Evolutionary conservation across 75 land plant species (phyloP).

Genomic region (Isoetes taiwanensis): DNA sequence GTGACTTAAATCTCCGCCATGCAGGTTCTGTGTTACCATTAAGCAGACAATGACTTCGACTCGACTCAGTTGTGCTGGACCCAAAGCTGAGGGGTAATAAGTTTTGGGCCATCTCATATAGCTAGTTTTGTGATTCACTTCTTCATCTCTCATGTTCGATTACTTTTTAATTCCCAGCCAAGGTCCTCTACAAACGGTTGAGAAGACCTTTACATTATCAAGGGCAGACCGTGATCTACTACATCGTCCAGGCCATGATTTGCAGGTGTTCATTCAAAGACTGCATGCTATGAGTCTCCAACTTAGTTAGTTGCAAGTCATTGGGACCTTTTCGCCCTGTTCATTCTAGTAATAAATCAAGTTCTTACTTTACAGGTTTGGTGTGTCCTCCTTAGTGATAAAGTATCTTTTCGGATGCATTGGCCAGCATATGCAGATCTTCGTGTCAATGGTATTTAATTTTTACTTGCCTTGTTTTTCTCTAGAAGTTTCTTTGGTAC

Average conservation of each 20-base stretch:
- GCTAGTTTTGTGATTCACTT: not conserved
- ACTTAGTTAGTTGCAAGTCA: not conserved
- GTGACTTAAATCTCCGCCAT: not conserved
- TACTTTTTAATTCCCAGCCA: conserved; percentile 25
- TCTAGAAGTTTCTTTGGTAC: too few species aligned
- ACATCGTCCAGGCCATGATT: conserved; percentile 53
- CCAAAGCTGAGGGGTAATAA: not conserved
- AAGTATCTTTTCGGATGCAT: conserved; percentile 1
- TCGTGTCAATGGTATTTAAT: conserved; percentile 9
- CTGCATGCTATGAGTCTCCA: not conserved
- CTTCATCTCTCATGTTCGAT: not conserved
- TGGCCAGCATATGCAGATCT: conserved; percentile 5
- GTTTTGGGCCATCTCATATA: not conserved
- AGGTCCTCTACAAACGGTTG: conserved; percentile 57
- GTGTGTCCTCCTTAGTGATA: not conserved
- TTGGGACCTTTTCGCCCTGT: too few species aligned
- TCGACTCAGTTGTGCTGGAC: not conserved
- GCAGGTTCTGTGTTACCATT: not conserved
- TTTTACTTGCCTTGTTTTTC: too few species aligned
- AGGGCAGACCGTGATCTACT: conserved; percentile 48
- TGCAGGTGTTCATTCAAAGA: conserved; percentile 44
- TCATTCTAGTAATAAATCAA: not conserved
- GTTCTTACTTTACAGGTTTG: not conserved
- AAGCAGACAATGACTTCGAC: not conserved
- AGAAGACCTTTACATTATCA: conserved; percentile 63